Conservation (phyloP, 345 rosid genomes). For the Arabidopsis arenosa region DNA sequence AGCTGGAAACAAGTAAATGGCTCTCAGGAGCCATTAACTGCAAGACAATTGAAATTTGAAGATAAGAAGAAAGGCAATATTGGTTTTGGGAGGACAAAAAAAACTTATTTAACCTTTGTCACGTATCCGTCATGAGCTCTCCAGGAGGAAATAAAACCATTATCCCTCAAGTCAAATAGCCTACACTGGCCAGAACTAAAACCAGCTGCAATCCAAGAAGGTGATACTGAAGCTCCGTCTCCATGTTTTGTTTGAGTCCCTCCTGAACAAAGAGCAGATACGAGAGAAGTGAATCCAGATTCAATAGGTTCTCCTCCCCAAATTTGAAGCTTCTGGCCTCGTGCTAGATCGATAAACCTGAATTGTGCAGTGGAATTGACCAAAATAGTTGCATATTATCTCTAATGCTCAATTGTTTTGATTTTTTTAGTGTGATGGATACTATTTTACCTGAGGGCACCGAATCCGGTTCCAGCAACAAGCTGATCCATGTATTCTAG, state of each 20-base stretch:
- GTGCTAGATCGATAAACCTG: conserved; percentile 75
- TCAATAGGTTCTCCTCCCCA: conserved; percentile 84
- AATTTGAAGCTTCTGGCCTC: conserved; percentile 79
- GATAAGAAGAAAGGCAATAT: conserved; percentile 9
- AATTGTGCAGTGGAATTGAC: conserved; percentile 10
- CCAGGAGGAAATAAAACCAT: conserved; percentile 76
- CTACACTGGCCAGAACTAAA: conserved; percentile 87
- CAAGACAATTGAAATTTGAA: conserved; percentile 27
- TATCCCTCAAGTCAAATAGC: conserved; percentile 77
- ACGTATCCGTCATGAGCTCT: conserved; percentile 91
- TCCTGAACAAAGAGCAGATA: conserved; percentile 81
- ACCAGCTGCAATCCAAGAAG: conserved; percentile 87
- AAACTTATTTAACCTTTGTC: conserved; percentile 61
- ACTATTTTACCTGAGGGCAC: conserved; percentile 73
- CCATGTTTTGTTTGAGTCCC: conserved; percentile 59
- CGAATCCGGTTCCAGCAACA: conserved; percentile 83
- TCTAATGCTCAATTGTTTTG: conserved; percentile 6
- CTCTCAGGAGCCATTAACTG: conserved; percentile 86
- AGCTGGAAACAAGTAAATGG: conserved; percentile 91
- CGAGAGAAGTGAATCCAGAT: conserved; percentile 77
- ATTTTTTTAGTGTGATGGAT: conserved; percentile 10
- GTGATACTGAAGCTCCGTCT: conserved; percentile 55
- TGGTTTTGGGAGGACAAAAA: neutral
- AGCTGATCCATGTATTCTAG: conserved; percentile 68
- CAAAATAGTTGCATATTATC: conserved; percentile 6